Percentiles rank a stretch among this genome's conserved stretches.
Evolutionary conservation across 1,284 basidiomycete genomes (phyloP).

Genomic region (Heterobasidion parviporum): DNA sequence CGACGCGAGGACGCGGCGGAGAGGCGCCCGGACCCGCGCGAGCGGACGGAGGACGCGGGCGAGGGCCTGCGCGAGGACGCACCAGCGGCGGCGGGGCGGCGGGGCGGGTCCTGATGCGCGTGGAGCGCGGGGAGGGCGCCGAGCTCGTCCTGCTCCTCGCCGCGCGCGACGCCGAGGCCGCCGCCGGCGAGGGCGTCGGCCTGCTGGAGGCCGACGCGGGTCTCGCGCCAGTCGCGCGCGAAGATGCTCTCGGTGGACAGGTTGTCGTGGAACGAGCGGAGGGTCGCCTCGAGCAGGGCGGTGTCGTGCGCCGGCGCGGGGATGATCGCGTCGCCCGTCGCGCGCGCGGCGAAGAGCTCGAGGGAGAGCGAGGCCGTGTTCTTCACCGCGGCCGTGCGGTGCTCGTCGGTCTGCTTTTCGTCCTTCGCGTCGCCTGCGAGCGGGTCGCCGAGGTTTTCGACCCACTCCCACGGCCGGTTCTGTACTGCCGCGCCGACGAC

Average conservation of each 20-base stretch:
- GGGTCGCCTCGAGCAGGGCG: slow-evolving; percentile 31
- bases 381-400: slow-evolving; percentile 33
- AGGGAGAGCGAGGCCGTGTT: slow-evolving; percentile 69
- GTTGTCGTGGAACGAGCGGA: slow-evolving; percentile 58
- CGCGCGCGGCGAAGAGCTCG: slow-evolving; percentile 55
- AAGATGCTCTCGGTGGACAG: slow-evolving; percentile 55
- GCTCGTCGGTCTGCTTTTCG: slow-evolving; percentile 31
- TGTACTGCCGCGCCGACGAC: slow-evolving; percentile 45
- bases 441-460: slow-evolving; percentile 65
- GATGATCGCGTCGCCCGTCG: slow-evolving; percentile 55
- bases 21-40: slow-evolving; percentile 16
- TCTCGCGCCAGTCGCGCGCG: slow-evolving; percentile 68
- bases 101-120: not conserved
- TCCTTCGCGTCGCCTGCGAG: slow-evolving; percentile 29
- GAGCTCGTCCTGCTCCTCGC: slow-evolving; percentile 24
- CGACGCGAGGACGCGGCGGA: slow-evolving; percentile 17
- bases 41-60: slow-evolving; percentile 24
- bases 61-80: slow-evolving; percentile 20
- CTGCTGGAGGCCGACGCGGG: slow-evolving; percentile 25
- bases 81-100: not conserved
- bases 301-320: slow-evolving; percentile 14
- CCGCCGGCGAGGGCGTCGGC: slow-evolving; percentile 12
- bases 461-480: slow-evolving; percentile 81
- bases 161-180: slow-evolving; percentile 12
- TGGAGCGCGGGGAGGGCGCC: slow-evolving; percentile 11